Evolutionary conservation across 177 flowering plant species (phyloP).

Genomic region (Vitis hybrid): DNA sequence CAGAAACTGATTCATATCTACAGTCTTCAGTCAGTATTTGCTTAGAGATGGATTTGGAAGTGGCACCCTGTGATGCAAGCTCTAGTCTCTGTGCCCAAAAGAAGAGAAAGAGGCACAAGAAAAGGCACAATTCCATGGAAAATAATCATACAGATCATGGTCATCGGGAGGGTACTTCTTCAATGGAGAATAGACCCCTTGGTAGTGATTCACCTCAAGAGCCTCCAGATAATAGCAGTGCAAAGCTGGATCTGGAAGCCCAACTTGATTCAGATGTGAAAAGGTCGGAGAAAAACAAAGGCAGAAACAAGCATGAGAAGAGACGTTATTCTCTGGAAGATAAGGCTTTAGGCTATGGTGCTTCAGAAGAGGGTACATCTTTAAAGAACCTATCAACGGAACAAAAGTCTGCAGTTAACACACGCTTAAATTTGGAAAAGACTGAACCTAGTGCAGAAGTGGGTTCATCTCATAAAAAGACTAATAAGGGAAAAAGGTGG

Average conservation of each 20-base stretch:
- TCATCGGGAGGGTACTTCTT: background rate
- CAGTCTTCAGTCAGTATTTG: background rate
- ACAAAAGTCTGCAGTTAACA: background rate
- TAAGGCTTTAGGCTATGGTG: background rate
- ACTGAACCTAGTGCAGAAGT: background rate
- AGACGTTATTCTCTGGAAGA: background rate
- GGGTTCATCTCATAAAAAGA: background rate
- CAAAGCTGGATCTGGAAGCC: background rate
- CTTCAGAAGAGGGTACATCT: constrained; percentile 1
- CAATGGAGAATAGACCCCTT: background rate
- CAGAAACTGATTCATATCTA: background rate
- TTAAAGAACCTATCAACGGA: background rate
- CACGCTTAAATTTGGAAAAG: background rate
- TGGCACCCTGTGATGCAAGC: background rate
- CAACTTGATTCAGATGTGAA: background rate
- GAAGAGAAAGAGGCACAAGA: background rate
- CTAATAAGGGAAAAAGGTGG: constrained; percentile 7
- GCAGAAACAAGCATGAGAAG: constrained; percentile 3
- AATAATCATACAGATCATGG: background rate
- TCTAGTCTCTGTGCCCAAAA: background rate
- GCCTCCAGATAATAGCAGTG: background rate
- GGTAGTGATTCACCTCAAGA: background rate
- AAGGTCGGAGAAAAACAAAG: background rate
- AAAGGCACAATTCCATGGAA: background rate
- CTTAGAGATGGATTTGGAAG: background rate